Percentiles rank a stretch among this genome's conserved stretches.
Conservation (phyloP, 2,329 filamentous ascomycete species). For the Sporothrix mexicana region DNA sequence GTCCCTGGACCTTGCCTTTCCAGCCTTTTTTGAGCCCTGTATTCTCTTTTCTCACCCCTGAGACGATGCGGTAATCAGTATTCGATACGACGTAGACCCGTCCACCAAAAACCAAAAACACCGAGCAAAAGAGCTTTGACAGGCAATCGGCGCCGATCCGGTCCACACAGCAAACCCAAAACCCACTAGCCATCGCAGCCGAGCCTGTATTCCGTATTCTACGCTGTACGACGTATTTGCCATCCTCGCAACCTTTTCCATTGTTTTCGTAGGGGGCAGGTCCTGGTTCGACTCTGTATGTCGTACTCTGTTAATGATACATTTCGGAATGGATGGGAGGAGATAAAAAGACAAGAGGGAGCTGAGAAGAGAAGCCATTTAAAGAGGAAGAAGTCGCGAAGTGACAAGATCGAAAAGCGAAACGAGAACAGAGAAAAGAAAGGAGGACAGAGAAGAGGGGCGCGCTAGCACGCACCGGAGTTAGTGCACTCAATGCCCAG, state of each 20-base stretch:
- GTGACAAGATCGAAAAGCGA: too few relatives aligned
- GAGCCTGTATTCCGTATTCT: conserved; percentile 4
- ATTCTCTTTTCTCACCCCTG: neutral
- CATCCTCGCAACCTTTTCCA: neutral
- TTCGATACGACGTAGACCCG: too few relatives aligned
- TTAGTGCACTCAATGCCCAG: too few relatives aligned
- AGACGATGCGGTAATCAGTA: neutral
- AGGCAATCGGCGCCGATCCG: neutral
- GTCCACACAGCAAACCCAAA: neutral
- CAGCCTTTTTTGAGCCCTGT: too few relatives aligned
- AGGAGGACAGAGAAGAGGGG: neutral
- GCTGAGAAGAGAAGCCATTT: too few relatives aligned
- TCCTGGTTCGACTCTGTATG: conserved; percentile 29
- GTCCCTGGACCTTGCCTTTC: neutral
- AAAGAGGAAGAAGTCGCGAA: too few relatives aligned
- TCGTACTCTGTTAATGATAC: too few relatives aligned
- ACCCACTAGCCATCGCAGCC: too few relatives aligned
- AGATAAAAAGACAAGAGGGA: too few relatives aligned
- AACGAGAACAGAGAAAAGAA: neutral
- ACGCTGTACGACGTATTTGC: conserved; percentile 21
- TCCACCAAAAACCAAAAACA: neutral
- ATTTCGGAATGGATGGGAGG: conserved; percentile 35
- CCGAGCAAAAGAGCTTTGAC: conserved; percentile 24
- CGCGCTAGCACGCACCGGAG: conserved; percentile 10
- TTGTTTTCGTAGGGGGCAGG: neutral